Evolutionary conservation across 1,284 basidiomycete genomes (phyloP).

Genomic region (Abortiporus biennis): DNA sequence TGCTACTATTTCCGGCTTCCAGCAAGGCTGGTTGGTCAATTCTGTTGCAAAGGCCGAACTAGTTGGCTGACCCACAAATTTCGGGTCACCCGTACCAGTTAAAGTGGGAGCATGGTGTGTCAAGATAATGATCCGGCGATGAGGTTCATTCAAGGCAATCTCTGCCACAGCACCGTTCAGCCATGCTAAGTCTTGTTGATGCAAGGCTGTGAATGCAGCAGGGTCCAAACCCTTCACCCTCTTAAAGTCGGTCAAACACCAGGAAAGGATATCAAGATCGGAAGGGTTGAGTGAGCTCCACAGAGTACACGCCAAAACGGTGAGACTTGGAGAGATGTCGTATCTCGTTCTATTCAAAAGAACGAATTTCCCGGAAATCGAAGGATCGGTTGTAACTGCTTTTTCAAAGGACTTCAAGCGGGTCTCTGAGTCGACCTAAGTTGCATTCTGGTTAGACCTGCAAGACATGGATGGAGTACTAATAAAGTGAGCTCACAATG

Average conservation of each 20-base stretch:
- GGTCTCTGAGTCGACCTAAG: not conserved
- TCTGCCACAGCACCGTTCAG: slow-evolving; percentile 21
- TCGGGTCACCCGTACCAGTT: slow-evolving; percentile 27
- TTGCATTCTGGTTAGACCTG: too few relatives aligned
- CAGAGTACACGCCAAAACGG: slow-evolving; percentile 36
- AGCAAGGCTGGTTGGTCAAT: slow-evolving; percentile 21
- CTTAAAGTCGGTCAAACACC: slow-evolving; percentile 26
- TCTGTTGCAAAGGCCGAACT: slow-evolving; percentile 31
- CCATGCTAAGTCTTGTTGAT: slow-evolving; percentile 28
- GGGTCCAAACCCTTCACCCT: slow-evolving; percentile 24
- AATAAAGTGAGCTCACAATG: slow-evolving; percentile 19
- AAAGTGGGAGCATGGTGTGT: slow-evolving; percentile 34
- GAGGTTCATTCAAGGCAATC: slow-evolving; percentile 23
- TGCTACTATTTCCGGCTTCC: slow-evolving; percentile 20
- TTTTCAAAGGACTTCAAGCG: slow-evolving; percentile 11
- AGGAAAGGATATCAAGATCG: slow-evolving; percentile 20
- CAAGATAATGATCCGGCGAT: slow-evolving; percentile 28
- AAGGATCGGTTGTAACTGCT: slow-evolving; percentile 7
- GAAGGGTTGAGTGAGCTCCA: slow-evolving; percentile 27
- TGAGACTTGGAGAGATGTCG: slow-evolving; percentile 27
- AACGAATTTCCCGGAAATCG: slow-evolving; percentile 24
- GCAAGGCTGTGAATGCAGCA: slow-evolving; percentile 19
- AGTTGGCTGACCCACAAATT: slow-evolving; percentile 18
- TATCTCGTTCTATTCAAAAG: slow-evolving; percentile 29
- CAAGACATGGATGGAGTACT: too few relatives aligned